These are phyloP conservation scores for Suillus occidentalis DNA, from an alignment of 768 basidiomycete genomes.

Conservation along the genomic window DNA sequence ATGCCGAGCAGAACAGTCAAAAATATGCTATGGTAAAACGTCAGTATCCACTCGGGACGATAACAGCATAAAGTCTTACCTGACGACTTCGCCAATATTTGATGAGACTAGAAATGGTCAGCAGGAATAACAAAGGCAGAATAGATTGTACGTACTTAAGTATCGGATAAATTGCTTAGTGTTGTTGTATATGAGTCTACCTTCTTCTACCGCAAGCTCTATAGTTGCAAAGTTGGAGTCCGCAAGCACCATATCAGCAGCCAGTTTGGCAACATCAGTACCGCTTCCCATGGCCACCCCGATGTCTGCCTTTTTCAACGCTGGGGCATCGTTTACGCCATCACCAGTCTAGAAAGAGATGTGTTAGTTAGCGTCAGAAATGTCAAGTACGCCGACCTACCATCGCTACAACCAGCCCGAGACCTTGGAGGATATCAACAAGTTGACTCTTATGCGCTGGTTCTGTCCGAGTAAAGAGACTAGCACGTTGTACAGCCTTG, in stretches of 20 bases:
- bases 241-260: slow-evolving; percentile 96
- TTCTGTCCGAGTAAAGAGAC: slow-evolving; percentile 91
- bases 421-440: slow-evolving; percentile 88
- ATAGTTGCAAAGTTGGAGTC: slow-evolving; percentile 98
- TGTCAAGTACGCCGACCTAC: slow-evolving; percentile 38
- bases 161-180: slow-evolving; percentile 99
- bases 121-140: slow-evolving; percentile 1
- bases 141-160: slow-evolving; percentile 62
- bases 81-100: slow-evolving; percentile 97
- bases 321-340: slow-evolving; percentile 98
- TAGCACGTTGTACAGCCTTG: slow-evolving; percentile 81
- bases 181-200: slow-evolving; percentile 97
- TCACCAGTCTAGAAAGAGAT: slow-evolving; percentile 72
- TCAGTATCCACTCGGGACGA: slow-evolving; percentile 3
- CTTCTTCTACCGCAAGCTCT: slow-evolving; percentile 95
- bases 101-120: slow-evolving; percentile 64
- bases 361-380: slow-evolving; percentile 12
- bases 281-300: slow-evolving; percentile 99
- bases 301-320: slow-evolving; percentile 95
- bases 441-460: slow-evolving; percentile 94
- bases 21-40: slow-evolving; percentile 67
- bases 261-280: slow-evolving; percentile 97
- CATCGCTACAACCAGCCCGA: slow-evolving; percentile 96
- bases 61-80: slow-evolving; percentile 29
- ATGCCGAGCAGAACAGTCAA: slow-evolving; percentile 95